Evolutionary conservation across 75 land plant genomes (phyloP).

Genomic region (Selaginella tamariscina): DNA sequence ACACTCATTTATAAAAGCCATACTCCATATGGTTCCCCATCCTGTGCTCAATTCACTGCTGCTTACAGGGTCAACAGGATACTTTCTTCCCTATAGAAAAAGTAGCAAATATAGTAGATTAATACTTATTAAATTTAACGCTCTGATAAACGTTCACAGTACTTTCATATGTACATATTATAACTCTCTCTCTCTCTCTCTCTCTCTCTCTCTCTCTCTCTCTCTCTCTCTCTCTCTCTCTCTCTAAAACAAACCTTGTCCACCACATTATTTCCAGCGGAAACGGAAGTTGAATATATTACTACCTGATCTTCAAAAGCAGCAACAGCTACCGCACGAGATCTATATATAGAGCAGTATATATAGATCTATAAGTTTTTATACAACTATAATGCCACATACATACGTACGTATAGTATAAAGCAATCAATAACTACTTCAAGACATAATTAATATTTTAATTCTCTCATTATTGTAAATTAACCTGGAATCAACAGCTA

Average conservation of each 20-base stretch:
- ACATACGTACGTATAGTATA: not conserved
- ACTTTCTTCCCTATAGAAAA: not conserved
- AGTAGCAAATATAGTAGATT: conserved; percentile 1
- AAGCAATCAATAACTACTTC: not conserved
- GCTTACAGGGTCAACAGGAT: not conserved
- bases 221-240: too few relatives aligned
- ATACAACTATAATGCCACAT: conserved; percentile 1
- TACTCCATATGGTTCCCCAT: conserved; percentile 90
- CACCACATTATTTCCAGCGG: conserved; percentile 41
- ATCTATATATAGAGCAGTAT: conserved; percentile 28
- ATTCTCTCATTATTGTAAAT: conserved; percentile 11
- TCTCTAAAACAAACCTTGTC: conserved; percentile 60
- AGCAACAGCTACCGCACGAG: conserved; percentile 65
- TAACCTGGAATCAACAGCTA: conserved; percentile 71
- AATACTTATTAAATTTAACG: too few relatives aligned
- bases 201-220: too few relatives aligned
- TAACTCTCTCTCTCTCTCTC: too few relatives aligned
- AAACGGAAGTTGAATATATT: conserved; percentile 48
- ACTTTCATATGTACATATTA: too few relatives aligned
- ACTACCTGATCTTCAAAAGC: conserved; percentile 71
- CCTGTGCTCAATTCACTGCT: conserved; percentile 12
- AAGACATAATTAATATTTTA: too few relatives aligned
- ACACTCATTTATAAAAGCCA: conserved; percentile 63
- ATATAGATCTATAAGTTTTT: not conserved
- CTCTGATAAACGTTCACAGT: too few relatives aligned